Conservation (phyloP, 2,329 filamentous ascomycete species). For the Paecilomyces variotii region DNA sequence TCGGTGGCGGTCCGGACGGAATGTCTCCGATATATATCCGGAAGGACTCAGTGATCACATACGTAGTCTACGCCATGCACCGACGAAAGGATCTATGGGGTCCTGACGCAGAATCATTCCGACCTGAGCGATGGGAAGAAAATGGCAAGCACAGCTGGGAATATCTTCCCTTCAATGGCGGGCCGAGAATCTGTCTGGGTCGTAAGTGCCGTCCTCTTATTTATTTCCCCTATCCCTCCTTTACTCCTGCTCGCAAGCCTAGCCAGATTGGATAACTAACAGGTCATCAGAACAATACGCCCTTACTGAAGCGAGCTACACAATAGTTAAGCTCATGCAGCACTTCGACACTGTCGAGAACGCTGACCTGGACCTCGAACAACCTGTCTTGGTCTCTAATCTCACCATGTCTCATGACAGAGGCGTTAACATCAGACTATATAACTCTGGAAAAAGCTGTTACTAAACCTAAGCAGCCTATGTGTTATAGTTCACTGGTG, state of each 20-base stretch:
- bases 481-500: not conserved
- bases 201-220: conserved; percentile 16
- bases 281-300: conserved; percentile 30
- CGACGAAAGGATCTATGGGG: conserved; percentile 48
- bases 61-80: conserved; percentile 66
- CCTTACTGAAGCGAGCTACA: conserved; percentile 35
- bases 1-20: conserved; percentile 53
- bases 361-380: not conserved
- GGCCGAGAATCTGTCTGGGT: conserved; percentile 33
- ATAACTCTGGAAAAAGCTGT: not conserved
- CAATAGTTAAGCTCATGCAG: conserved; percentile 30
- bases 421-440: not conserved
- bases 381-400: not conserved
- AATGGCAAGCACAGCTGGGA: conserved; percentile 27
- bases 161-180: conserved; percentile 32
- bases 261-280: not conserved
- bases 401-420: not conserved
- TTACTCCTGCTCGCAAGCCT: not conserved
- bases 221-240: not conserved
- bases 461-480: not conserved
- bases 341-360: conserved; percentile 29
- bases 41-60: conserved; percentile 58
- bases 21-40: conserved; percentile 54
- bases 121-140: conserved; percentile 44
- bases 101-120: conserved; percentile 37